phyloP scores from a whole-genome alignment of 345 rosid species.

The Ailanthus altissimus region DNA sequence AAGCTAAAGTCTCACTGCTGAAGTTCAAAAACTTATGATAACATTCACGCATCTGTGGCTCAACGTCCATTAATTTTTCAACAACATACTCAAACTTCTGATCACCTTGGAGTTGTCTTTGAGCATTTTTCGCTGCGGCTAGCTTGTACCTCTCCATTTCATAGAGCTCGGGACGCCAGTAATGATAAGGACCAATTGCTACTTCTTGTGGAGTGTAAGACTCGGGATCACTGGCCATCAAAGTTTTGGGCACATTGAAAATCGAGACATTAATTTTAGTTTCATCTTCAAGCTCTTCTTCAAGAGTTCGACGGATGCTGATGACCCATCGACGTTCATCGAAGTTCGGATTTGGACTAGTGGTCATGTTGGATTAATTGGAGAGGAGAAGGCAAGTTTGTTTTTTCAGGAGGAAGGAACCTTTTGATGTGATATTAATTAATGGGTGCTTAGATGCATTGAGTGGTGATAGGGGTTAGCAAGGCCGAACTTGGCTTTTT shows the following conservation, averaged over 20 bases:
- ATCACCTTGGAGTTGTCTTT: conserved; percentile 27
- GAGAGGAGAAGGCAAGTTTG: no score
- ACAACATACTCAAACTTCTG: conserved; percentile 47
- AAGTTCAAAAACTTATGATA: conserved; percentile 56
- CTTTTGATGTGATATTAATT: no score
- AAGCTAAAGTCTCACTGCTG: conserved; percentile 34
- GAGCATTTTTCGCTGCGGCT: conserved; percentile 49
- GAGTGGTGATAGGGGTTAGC: no score
- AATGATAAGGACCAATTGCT: conserved; percentile 77
- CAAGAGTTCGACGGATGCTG: conserved; percentile 49
- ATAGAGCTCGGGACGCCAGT: conserved; percentile 58
- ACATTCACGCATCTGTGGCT: conserved; percentile 45
- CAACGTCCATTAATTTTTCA: conserved; percentile 39
- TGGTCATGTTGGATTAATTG: conserved; percentile 13
- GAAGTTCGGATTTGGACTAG: conserved; percentile 35
- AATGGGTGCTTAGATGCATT: no score
- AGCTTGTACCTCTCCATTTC: conserved; percentile 75
- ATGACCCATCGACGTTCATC: conserved; percentile 68
- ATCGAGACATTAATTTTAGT: conserved; percentile 47
- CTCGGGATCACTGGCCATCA: conserved; percentile 49
- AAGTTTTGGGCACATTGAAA: conserved; percentile 62
- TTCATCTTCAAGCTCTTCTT: conserved; percentile 50
- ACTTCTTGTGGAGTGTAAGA: conserved; percentile 67
- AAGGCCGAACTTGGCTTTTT: no score
- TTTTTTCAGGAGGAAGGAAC: no score